A percentile compares a stretch with the other conserved stretches of the same genome.
These are phyloP conservation scores for Peziza echinospora DNA, from an alignment of 495 filamentous ascomycete genomes.

Conservation along the genomic window DNA sequence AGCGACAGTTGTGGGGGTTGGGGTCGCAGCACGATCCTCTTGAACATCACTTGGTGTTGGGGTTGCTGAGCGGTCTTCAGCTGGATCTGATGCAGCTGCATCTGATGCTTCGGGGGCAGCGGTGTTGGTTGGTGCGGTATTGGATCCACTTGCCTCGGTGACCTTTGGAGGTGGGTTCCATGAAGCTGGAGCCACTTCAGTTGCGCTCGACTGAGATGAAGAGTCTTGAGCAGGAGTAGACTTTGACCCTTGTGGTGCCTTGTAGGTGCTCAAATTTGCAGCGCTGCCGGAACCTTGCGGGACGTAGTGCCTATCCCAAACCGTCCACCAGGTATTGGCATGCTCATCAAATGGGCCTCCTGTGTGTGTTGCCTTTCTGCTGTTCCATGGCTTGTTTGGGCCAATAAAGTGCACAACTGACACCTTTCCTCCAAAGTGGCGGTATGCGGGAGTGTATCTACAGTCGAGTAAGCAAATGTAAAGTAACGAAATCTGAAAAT, in stretches of 20 bases:
- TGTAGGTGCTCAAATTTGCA: neutral
- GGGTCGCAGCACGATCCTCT: neutral
- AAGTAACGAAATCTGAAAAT: constrained; percentile 7
- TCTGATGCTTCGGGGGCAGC: neutral
- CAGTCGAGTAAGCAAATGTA: constrained; percentile 10
- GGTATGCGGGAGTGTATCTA: constrained; percentile 50
- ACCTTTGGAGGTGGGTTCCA: neutral
- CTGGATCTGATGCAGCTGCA: too few species aligned
- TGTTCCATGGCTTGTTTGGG: constrained; percentile 66
- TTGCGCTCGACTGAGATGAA: neutral
- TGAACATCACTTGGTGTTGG: neutral
- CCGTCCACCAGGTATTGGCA: constrained; percentile 67
- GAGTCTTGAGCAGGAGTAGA: neutral
- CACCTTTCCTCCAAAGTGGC: constrained; percentile 72
- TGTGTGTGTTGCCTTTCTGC: constrained; percentile 33
- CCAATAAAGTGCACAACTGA: constrained; percentile 89
- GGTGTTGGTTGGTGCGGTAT: neutral
- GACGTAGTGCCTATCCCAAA: constrained; percentile 67
- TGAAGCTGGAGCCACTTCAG: neutral
- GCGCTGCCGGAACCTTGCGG: neutral
- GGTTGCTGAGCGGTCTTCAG: neutral
- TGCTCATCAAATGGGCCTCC: constrained; percentile 60
- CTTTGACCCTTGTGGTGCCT: neutral
- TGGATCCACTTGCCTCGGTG: neutral
- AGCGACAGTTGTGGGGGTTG: neutral